Evolutionary conservation across 495 filamentous ascomycete genomes (phyloP).

Genomic region (Talaromyces borbonicus): DNA sequence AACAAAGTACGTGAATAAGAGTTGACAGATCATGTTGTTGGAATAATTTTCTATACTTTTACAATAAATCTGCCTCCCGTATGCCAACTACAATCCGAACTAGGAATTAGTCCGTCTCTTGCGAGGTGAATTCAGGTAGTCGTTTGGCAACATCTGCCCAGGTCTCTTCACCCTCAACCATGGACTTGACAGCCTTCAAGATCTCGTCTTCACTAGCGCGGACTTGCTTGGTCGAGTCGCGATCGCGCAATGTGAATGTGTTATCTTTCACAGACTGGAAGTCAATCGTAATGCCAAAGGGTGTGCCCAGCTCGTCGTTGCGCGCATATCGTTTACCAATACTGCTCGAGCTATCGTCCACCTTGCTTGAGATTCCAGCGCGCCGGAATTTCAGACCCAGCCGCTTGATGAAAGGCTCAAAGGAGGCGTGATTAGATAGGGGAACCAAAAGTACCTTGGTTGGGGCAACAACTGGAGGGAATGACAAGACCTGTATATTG

Average conservation of each 20-base stretch:
- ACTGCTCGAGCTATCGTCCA: slow-evolving; percentile 56
- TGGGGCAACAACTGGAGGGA: slow-evolving; percentile 55
- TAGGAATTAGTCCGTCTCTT: slow-evolving; percentile 48
- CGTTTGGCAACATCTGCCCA: slow-evolving; percentile 53
- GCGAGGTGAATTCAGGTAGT: slow-evolving; percentile 58
- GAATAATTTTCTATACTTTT: neutral
- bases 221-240: slow-evolving; percentile 59
- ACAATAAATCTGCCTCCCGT: neutral
- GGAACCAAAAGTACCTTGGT: slow-evolving; percentile 63
- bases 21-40: neutral
- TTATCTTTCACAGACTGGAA: slow-evolving; percentile 62
- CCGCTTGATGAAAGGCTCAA: slow-evolving; percentile 43
- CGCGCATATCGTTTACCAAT: slow-evolving; percentile 61
- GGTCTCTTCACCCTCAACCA: slow-evolving; percentile 52
- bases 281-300: slow-evolving; percentile 58
- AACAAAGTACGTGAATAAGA: neutral
- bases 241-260: slow-evolving; percentile 58
- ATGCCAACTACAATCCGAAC: neutral
- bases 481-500: slow-evolving; percentile 47
- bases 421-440: slow-evolving; percentile 47
- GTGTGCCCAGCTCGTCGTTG: slow-evolving; percentile 59
- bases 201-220: slow-evolving; percentile 58
- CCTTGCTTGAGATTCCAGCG: slow-evolving; percentile 50
- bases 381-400: slow-evolving; percentile 45
- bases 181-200: slow-evolving; percentile 46